Base-by-base conservation (phyloP, 2,329 filamentous ascomycete species). In the Diaporthe helianthi region DNA sequence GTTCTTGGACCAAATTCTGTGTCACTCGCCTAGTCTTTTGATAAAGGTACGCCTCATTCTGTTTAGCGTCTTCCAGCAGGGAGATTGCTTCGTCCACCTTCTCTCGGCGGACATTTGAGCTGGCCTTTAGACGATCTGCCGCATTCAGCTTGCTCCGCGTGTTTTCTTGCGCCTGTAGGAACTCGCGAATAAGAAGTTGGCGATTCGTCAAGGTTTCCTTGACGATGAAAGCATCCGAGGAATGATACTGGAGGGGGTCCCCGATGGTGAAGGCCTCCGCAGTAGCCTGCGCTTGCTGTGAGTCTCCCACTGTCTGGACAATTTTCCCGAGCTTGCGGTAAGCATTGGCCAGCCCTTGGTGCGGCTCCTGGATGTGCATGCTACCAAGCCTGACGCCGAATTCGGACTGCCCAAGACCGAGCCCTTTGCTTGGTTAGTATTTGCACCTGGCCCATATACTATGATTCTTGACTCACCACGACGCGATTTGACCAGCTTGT, bases 31-130 rank as follows among this genome's bases (percentile, higher is more conserved):
- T 90, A 0, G 94, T 97, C 82, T 97, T 98, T 75, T 92, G 89
- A 71, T 89, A 88, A 29, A 99, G 87, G 76, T 94, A 92, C 17
- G 89, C 84, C 81, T 99, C 96, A 74, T 92, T 89, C 72, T 87
- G 90, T 67, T 92, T 87, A 4, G 96, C 96, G 77, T 98, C 96
- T 72, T 97, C 94, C 5, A 98, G 86, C 5, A 93, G 88, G 22
- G 90, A 87, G 76, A 99, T 97, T n/a, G 96, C 96, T 80, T 99
- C 96, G 78, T 99, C 96, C 33, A 98, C 96, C 82, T 98, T 99
- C 78, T 99, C 96, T 44, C 92, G 88, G 72, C 93, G 92, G 44
- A 99, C 94, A 69, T 90, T 96, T 19, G 93, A 92, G 79, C 90
- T 93, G 22, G 91, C 89, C 78, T 97, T 97, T 71, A 99, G 86